These are phyloP conservation scores for Anthracocystis panici-leucophaei DNA, from an alignment of 1,284 basidiomycete genomes.

Conservation along the genomic window DNA sequence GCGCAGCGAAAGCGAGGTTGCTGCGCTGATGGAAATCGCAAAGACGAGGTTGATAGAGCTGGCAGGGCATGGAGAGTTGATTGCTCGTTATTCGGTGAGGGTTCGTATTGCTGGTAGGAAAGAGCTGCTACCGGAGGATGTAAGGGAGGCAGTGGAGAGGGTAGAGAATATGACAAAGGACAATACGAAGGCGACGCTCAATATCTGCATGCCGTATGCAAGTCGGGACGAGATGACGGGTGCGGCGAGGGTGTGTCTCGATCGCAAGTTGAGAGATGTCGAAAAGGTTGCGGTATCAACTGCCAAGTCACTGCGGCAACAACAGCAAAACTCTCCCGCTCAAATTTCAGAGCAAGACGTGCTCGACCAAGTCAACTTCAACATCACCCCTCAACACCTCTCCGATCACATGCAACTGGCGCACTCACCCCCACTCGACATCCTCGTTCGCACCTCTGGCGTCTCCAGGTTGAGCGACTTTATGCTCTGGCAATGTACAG, in stretches of 20 bases:
- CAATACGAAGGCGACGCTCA: slow-evolving; percentile 87
- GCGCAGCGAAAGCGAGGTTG: slow-evolving; percentile 85
- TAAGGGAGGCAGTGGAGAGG: slow-evolving; percentile 78
- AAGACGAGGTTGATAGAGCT: slow-evolving; percentile 85
- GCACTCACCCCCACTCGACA: slow-evolving; percentile 84
- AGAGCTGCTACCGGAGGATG: slow-evolving; percentile 81
- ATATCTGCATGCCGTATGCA: slow-evolving; percentile 94
- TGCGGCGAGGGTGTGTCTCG: slow-evolving; percentile 31
- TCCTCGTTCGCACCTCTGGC: slow-evolving; percentile 91
- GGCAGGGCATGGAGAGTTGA: slow-evolving; percentile 76
- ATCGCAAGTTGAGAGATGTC: slow-evolving; percentile 33
- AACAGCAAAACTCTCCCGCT: neutral
- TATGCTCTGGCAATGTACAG: slow-evolving; percentile 87
- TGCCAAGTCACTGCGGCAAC: slow-evolving; percentile 1
- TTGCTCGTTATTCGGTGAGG: slow-evolving; percentile 78
- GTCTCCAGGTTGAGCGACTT: slow-evolving; percentile 92
- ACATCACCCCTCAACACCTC: slow-evolving; percentile 26
- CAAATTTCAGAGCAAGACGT: neutral
- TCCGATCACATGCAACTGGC: slow-evolving; percentile 70
- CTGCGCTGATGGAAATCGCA: slow-evolving; percentile 86
- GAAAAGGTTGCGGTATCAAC: slow-evolving; percentile 29
- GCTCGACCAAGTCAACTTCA: slow-evolving; percentile 14
- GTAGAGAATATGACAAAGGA: slow-evolving; percentile 84
- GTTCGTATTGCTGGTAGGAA: slow-evolving; percentile 84
- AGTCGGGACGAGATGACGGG: slow-evolving; percentile 87